Conservation (phyloP, 129 eudicot genomes). For the Chrysanthemum makinoi region DNA sequence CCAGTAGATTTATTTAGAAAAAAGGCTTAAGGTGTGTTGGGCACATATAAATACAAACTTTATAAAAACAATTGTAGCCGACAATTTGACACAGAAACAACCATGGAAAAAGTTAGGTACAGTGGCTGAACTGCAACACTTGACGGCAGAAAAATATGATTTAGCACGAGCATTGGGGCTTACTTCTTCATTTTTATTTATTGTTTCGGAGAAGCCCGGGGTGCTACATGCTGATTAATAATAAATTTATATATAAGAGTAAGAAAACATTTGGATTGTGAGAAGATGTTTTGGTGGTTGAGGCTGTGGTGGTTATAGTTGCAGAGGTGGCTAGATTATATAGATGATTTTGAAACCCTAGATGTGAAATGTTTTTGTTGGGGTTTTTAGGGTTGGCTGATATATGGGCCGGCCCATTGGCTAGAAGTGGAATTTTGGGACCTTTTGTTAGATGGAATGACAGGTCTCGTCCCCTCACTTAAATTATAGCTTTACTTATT, state of each 20-base stretch:
- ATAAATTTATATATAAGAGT: neutral
- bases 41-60: slow-evolving; percentile 16
- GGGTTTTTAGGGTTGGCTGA: no score
- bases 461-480: no score
- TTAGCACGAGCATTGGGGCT: slow-evolving; percentile 94
- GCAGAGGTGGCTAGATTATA: no score
- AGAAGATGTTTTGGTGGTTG: no score
- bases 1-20: slow-evolving; percentile 28
- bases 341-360: no score
- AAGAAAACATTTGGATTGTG: no score
- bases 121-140: slow-evolving; percentile 73
- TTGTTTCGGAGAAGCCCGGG: slow-evolving; percentile 87
- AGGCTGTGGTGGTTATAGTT: no score
- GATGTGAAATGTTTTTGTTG: no score
- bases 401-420: no score
- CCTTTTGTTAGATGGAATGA: no score
- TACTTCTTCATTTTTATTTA: slow-evolving; percentile 38
- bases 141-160: slow-evolving; percentile 35
- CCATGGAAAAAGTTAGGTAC: slow-evolving; percentile 37
- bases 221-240: slow-evolving; percentile 44
- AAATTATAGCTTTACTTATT: no score
- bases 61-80: slow-evolving; percentile 24
- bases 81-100: slow-evolving; percentile 65
- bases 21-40: slow-evolving; percentile 65
- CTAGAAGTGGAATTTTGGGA: no score